Conservation (phyloP, 768 basidiomycete species). For the Plicaturopsis crispa region DNA sequence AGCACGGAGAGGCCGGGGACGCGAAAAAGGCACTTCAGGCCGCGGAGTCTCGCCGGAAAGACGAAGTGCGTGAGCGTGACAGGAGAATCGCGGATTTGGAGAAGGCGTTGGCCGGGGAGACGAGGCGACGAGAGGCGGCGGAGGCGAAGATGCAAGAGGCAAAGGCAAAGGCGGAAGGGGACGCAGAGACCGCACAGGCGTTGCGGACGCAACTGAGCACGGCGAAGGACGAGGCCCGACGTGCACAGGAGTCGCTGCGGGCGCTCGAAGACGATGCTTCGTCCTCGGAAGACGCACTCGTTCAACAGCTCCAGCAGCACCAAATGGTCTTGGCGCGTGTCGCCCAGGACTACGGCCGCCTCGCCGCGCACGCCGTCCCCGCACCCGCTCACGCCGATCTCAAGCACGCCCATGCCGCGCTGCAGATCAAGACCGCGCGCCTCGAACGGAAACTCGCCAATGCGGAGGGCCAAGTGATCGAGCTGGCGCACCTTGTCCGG, state of each 20-base stretch:
- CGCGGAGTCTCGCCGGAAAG: constrained; percentile 41
- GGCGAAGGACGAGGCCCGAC: constrained; percentile 26
- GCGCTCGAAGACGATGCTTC: constrained; percentile 22
- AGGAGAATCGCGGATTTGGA: constrained; percentile 48
- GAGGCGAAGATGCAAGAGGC: constrained; percentile 39
- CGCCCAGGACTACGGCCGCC: constrained; percentile 46
- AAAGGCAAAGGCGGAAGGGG: constrained; percentile 32
- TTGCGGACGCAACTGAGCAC: constrained; percentile 30
- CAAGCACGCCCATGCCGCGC: constrained; percentile 27
- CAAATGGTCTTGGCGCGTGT: constrained; percentile 36
- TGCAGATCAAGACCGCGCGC: constrained; percentile 38
- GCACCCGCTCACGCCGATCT: constrained; percentile 27
- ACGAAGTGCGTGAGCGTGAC: constrained; percentile 51
- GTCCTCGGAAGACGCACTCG: constrained; percentile 35
- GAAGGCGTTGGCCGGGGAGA: constrained; percentile 41
- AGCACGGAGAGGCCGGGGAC: constrained; percentile 45
- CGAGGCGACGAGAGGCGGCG: constrained; percentile 37
- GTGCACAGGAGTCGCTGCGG: constrained; percentile 24
- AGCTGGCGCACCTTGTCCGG: constrained; percentile 56
- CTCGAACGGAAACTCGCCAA: constrained; percentile 65
- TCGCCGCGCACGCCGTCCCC: constrained; percentile 37
- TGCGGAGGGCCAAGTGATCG: constrained; percentile 57
- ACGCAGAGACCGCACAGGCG: constrained; percentile 22
- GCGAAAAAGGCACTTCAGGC: constrained; percentile 40
- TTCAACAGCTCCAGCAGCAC: constrained; percentile 44